Evolutionary conservation across 1,284 basidiomycete genomes (phyloP), one percentile per base, ranked within the genome.

Genomic region (Leucoagaricus sp.): DNA sequence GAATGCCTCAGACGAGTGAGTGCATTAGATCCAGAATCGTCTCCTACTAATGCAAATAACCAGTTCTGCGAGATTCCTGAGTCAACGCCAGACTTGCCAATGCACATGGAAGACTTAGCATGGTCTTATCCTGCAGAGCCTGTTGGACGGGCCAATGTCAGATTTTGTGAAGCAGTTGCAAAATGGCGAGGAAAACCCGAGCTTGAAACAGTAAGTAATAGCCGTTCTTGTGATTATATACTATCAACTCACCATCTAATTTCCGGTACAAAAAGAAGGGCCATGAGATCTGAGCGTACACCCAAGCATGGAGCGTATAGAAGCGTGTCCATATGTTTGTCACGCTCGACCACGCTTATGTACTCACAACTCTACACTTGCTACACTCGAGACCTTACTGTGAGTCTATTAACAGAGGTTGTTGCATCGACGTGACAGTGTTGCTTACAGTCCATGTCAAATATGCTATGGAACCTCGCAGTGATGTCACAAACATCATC

Each of bases 101-200:
- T 86, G 1, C 90, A 93, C 61, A 85, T 93, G 81, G 87, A 91
- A 64, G 84, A 88, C 63, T 73, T 93, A 3, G 87, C 89, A 1
- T 87, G 85, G 81, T 83, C 84, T 62, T 93, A 86, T 67, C 88
- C 91, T 28, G 85, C 86, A 0, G 89, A 93, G 63, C 85, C 87
- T n/a, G 80, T 91, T 19, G 90, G 92, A 64, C 80, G 89, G 21
- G 86, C 87, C 21, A 82, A 86, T 0, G 76, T 91, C 3, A 75
- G 89, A 49, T 93, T 90, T 65, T 91, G 87, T 63, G 91, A 93
- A 66, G 87, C 87, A 23, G 78, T 92, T 46, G 83, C 87, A 1
- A 81, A 80, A 52, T 93, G 91, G 90, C 75, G 89, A 60, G 90
- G 90, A 4, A 89, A 87, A 64, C 90, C 90, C 23, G 89, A 91